Percentiles rank a stretch among this genome's conserved stretches.
Conservation (phyloP, 83 land plant genomes). For the Picea mariana region DNA sequence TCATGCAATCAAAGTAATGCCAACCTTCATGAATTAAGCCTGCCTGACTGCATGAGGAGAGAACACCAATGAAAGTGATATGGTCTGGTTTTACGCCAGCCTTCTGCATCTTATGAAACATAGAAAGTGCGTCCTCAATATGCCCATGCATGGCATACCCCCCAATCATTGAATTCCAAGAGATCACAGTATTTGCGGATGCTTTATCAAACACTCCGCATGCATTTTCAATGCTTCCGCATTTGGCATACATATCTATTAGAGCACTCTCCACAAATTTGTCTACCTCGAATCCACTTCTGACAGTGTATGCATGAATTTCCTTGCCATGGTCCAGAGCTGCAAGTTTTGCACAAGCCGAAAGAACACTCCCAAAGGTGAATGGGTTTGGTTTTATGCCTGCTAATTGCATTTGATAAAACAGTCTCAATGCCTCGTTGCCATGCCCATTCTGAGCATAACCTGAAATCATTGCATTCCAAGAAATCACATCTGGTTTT, state of each 20-base stretch:
- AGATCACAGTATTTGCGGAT: constrained; percentile 17
- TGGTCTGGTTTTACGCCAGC: constrained; percentile 30
- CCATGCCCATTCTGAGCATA: constrained; percentile 22
- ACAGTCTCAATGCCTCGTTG: constrained; percentile 34
- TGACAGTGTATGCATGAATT: constrained; percentile 29
- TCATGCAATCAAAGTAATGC: constrained; percentile 33
- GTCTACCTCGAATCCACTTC: constrained; percentile 19
- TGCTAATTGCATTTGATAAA: constrained; percentile 23
- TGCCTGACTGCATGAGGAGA: constrained; percentile 45
- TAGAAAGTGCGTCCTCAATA: constrained; percentile 20
- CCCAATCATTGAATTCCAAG: constrained; percentile 43
- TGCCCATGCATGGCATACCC: constrained; percentile 39
- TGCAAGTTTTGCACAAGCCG: constrained; percentile 37
- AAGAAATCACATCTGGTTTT: constrained; percentile 17
- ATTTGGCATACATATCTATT: constrained; percentile 42
- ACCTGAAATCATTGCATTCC: constrained; percentile 27
- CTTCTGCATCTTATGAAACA: constrained; percentile 25
- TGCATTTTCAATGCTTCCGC: constrained; percentile 35
- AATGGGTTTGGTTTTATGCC: constrained; percentile 38
- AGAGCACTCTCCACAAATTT: constrained; percentile 23
- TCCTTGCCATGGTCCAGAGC: constrained; percentile 31
- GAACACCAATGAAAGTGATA: constrained; percentile 34
- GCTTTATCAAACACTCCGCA: constrained; percentile 25
- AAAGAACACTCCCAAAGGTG: constrained; percentile 30
- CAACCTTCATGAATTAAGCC: constrained; percentile 33